These are phyloP conservation scores for Paxillus rubicundulus DNA, from an alignment of 768 basidiomycete species.

Conservation along the genomic window DNA sequence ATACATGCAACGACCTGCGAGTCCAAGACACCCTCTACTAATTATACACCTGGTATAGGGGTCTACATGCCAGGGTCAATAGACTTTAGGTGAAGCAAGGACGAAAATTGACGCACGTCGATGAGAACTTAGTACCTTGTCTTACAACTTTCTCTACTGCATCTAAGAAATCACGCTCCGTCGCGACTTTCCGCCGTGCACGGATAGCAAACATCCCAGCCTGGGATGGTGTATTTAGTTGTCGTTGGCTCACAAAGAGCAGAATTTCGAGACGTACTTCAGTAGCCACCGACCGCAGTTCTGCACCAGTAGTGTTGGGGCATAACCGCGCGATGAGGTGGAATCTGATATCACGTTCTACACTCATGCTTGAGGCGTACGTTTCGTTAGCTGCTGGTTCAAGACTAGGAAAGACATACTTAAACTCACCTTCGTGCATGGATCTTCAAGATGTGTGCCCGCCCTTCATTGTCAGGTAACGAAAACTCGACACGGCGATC, in stretches of 20 bases:
- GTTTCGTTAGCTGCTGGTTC: not conserved
- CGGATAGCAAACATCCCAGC: slow-evolving; percentile 99
- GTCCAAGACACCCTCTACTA: slow-evolving; percentile 40
- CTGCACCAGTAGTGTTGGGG: slow-evolving; percentile 98
- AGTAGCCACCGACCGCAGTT: slow-evolving; percentile 93
- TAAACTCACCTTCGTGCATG: slow-evolving; percentile 82
- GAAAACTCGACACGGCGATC: slow-evolving; percentile 98
- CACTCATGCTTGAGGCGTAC: slow-evolving; percentile 73
- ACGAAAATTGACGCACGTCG: slow-evolving; percentile 64
- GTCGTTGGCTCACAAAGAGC: slow-evolving; percentile 80
- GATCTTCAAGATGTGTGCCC: slow-evolving; percentile 94
- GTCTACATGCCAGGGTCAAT: slow-evolving; percentile 41
- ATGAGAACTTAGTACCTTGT: slow-evolving; percentile 97
- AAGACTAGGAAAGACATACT: not conserved
- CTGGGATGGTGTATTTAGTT: slow-evolving; percentile 69
- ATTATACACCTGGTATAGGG: slow-evolving; percentile 92
- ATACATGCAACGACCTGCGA: slow-evolving; percentile 15
- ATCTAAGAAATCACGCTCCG: slow-evolving; percentile 96
- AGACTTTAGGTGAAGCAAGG: not conserved
- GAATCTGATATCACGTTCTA: slow-evolving; percentile 95
- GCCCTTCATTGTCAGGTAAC: slow-evolving; percentile 91
- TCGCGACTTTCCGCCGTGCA: slow-evolving; percentile 92
- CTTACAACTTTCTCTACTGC: slow-evolving; percentile 98
- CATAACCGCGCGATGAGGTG: slow-evolving; percentile 96
- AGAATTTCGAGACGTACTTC: slow-evolving; percentile 52